Evolutionary conservation across 176 grass and related monocot genomes (phyloP).

Genomic region (Secale cereale): DNA sequence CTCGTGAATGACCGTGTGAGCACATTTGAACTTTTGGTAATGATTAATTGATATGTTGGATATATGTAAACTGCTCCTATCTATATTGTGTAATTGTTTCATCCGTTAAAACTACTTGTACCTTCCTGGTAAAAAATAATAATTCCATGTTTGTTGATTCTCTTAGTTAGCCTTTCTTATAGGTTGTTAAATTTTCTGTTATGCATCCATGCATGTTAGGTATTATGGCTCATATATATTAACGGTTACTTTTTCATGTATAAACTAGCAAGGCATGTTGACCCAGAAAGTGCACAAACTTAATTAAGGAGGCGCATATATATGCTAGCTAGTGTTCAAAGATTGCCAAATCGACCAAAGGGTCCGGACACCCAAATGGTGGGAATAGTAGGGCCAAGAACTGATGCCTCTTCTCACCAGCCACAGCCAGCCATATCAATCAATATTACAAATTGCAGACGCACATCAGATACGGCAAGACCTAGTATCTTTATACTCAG

Average conservation of each 20-base stretch:
- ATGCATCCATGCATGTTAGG: not conserved
- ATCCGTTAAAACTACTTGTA: not conserved
- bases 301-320: conserved; percentile 21
- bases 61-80: not conserved
- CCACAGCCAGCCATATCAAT: conserved; percentile 26
- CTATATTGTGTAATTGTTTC: not conserved
- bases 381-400: conserved; percentile 24
- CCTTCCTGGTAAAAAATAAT: too few species aligned
- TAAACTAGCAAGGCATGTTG: not conserved
- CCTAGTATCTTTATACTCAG: not conserved
- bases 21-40: not conserved
- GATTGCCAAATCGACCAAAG: conserved; percentile 41
- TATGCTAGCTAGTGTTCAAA: conserved; percentile 28
- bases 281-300: not conserved
- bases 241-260: not conserved
- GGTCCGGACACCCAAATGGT: not conserved
- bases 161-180: not conserved
- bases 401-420: conserved; percentile 33
- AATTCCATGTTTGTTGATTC: not conserved
- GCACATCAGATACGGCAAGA: not conserved
- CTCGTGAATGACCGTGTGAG: not conserved
- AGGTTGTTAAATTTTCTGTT: not conserved
- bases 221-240: not conserved
- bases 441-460: not conserved
- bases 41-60: not conserved